Evolutionary conservation across 208 protist genomes (phyloP).

Genomic region (Wallacemonas sp.): DNA sequence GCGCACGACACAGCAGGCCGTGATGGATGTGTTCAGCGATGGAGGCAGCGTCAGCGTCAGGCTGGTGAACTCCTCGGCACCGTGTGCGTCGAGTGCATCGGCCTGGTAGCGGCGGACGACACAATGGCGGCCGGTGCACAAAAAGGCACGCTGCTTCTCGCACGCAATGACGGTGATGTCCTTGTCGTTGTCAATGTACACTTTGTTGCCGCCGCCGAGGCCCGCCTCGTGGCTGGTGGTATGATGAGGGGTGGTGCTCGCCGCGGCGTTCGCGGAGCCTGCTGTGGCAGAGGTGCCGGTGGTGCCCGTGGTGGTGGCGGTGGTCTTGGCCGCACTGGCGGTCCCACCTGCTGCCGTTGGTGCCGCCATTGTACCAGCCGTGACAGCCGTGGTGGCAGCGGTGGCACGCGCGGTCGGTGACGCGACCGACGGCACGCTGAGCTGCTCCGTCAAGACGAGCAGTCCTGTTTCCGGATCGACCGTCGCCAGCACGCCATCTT

Average conservation of each 20-base stretch:
- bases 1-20: constrained; percentile 79
- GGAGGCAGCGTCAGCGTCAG: constrained; percentile 59
- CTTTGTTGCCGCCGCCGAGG: not conserved
- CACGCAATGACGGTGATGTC: constrained; percentile 52
- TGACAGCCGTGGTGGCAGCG: not conserved
- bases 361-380: too few relatives aligned
- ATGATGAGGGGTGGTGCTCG: not conserved
- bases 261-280: not conserved
- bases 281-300: not conserved
- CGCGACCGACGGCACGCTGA: constrained; percentile 23
- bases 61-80: constrained; percentile 58
- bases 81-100: constrained; percentile 49
- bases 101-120: constrained; percentile 54
- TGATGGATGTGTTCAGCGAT: constrained; percentile 51
- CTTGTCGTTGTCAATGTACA: constrained; percentile 24
- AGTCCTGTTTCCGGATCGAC: constrained; percentile 53
- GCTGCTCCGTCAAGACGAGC: constrained; percentile 51
- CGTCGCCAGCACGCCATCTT: constrained; percentile 60
- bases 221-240: not conserved
- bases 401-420: not conserved
- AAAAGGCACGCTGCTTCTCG: constrained; percentile 50
- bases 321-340: not conserved
- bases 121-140: constrained; percentile 63
- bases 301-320: constrained; percentile 5
- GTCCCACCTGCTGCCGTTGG: too few relatives aligned